Conservation (phyloP, 2,329 filamentous ascomycete species). For the Aureobasidium namibiae region DNA sequence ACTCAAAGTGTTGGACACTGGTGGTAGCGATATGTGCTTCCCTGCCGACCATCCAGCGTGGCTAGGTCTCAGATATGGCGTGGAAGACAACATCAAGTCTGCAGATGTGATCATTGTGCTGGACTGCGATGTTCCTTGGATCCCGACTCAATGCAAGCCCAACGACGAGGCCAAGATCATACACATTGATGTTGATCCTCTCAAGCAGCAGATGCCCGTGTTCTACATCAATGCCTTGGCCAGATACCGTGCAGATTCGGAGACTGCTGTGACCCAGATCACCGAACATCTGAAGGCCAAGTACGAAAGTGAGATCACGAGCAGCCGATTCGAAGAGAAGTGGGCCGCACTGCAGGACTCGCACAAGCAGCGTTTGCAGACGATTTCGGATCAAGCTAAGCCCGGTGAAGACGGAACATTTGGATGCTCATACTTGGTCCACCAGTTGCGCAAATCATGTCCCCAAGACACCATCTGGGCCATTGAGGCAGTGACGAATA, state of each 20-base stretch:
- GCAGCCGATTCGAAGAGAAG: constrained; percentile 35
- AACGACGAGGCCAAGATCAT: constrained; percentile 49
- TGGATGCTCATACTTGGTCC: constrained; percentile 50
- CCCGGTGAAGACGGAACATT: constrained; percentile 57
- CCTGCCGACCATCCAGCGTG: constrained; percentile 57
- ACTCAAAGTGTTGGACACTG: constrained; percentile 64
- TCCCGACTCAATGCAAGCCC: constrained; percentile 65
- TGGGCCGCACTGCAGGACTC: constrained; percentile 49
- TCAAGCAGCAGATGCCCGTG: constrained; percentile 55
- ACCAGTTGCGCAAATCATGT: constrained; percentile 47
- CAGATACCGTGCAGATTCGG: constrained; percentile 44
- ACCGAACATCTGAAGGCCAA: constrained; percentile 49
- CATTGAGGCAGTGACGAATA: constrained; percentile 70
- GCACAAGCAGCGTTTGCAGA: constrained; percentile 51
- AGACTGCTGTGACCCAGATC: constrained; percentile 59
- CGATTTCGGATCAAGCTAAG: constrained; percentile 50
- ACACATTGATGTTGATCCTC: constrained; percentile 58
- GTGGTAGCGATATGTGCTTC: constrained; percentile 75
- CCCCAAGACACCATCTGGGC: constrained; percentile 64
- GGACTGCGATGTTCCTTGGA: constrained; percentile 90
- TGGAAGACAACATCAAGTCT: constrained; percentile 62
- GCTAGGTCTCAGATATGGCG: constrained; percentile 61
- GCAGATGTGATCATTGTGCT: constrained; percentile 80
- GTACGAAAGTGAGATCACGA: constrained; percentile 35
- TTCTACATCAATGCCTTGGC: constrained; percentile 49